These are phyloP conservation scores for Pachysandra terminalis DNA, from an alignment of 164 flowering plant genomes.

Conservation along the genomic window DNA sequence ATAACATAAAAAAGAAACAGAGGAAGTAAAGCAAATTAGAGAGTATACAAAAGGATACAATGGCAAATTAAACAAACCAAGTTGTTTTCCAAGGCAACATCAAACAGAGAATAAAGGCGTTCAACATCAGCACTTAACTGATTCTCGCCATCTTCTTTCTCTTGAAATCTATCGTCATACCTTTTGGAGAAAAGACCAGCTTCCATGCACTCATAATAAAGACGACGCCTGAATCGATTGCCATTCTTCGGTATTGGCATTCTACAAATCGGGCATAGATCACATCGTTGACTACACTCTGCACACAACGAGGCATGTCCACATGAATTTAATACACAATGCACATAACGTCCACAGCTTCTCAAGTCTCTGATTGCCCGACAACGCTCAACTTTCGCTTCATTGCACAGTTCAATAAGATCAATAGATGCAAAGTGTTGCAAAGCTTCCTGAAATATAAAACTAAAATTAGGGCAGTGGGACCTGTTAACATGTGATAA, in stretches of 20 bases:
- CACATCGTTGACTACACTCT: slow-evolving; percentile 89
- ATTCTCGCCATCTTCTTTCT: slow-evolving; percentile 48
- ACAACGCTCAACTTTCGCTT: slow-evolving; percentile 89
- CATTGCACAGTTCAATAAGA: slow-evolving; percentile 79
- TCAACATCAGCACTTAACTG: slow-evolving; percentile 59
- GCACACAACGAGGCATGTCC: slow-evolving; percentile 90
- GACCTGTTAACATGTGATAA: not conserved
- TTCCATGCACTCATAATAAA: slow-evolving; percentile 76
- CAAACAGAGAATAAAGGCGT: slow-evolving; percentile 84
- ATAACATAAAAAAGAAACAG: not conserved
- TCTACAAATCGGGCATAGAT: slow-evolving; percentile 90
- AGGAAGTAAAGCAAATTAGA: not conserved
- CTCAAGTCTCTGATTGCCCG: slow-evolving; percentile 92
- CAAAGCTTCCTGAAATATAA: slow-evolving; percentile 65
- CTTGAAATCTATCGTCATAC: slow-evolving; percentile 61
- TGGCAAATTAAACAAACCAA: slow-evolving; percentile 88
- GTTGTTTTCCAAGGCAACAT: slow-evolving; percentile 87
- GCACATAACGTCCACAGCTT: slow-evolving; percentile 86
- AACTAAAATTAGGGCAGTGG: not conserved
- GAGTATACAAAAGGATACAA: slow-evolving; percentile 65
- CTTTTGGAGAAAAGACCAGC: slow-evolving; percentile 82
- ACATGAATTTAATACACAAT: slow-evolving; percentile 64
- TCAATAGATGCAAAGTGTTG: slow-evolving; percentile 75
- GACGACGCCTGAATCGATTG: slow-evolving; percentile 50
- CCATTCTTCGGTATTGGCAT: slow-evolving; percentile 52